Evolutionary conservation across 1,284 basidiomycete species (phyloP), one percentile per base, ranked within the genome.

Genomic region (Cystobasidium slooffiae): DNA sequence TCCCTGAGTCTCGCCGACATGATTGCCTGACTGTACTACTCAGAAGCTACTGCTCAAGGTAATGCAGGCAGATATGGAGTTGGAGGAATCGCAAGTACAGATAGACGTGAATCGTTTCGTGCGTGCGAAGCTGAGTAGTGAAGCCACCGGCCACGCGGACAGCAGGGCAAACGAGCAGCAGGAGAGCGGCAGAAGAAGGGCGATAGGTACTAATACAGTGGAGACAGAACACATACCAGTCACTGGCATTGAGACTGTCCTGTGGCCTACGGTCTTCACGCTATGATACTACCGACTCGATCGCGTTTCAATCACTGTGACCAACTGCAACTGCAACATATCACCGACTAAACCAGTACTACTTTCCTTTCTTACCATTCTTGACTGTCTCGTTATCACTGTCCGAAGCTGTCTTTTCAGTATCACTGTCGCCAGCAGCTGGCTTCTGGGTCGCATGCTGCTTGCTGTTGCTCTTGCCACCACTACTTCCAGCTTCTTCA

Each of bases 1-100:
- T 80, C 78, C 10, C 74, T 74, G 73, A 77, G 78, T 37, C 79
- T 75, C 1, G 75, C 63, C 39, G 75, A 74, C 78, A 79, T 79
- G n/a, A 24, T 47, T 56, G 43, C 44, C 18, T 65, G 16, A 24
- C 31, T 24, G 9, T 16, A n/a, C 16, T 39, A 16, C 31, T 5
- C 5, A 31, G 31, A 31, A 31, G 31, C 31, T 31, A 31, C 31
- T 31, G 31, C 31, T 31, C 31, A 31, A 31, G 1, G 31, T 31
- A 31, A 31, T 31, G 31, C 31, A 31, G 31, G 31, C 31, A 31
- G 31, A 31, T 31, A 31, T 31, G 31, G 31, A 31, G 31, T 51
- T 51, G 47, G 1, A 51, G 6, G 47, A 51, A 31, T 31, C 31
- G 31, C 31, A 31, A 31, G 31, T 31, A 31, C 1, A 31, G 31